phyloP scores from a whole-genome alignment of 2,329 filamentous ascomycete genomes.

The Knufia petricola region DNA sequence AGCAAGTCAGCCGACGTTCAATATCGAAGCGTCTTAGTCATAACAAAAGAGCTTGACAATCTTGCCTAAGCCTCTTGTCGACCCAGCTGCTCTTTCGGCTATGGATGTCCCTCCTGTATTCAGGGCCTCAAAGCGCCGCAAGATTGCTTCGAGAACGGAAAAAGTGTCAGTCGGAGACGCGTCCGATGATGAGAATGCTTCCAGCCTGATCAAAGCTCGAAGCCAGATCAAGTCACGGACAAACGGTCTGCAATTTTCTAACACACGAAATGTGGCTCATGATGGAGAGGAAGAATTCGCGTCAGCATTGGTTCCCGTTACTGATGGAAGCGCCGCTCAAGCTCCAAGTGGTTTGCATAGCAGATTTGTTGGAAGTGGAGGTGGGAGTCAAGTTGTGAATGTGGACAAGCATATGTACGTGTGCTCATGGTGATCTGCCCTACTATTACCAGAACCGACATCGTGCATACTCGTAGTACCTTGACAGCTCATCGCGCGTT shows the following conservation, averaged over 20 bases:
- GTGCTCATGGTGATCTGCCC: slow-evolving; percentile 7
- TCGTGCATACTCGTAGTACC: neutral
- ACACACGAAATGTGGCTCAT: neutral
- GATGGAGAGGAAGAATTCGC: neutral
- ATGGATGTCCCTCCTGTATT: slow-evolving; percentile 22
- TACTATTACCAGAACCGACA: slow-evolving; percentile 15
- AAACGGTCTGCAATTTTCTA: slow-evolving; percentile 18
- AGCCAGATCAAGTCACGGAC: slow-evolving; percentile 12
- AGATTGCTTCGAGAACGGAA: slow-evolving; percentile 8
- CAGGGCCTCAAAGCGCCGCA: slow-evolving; percentile 20
- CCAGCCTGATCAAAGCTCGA: slow-evolving; percentile 12
- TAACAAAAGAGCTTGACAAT: too few relatives aligned
- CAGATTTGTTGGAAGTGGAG: slow-evolving; percentile 32
- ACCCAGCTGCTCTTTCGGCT: too few relatives aligned
- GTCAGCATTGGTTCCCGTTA: neutral
- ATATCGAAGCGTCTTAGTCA: too few relatives aligned
- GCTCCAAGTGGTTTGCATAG: slow-evolving; percentile 18
- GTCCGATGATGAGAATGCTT: slow-evolving; percentile 10
- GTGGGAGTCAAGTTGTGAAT: slow-evolving; percentile 47
- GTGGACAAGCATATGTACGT: slow-evolving; percentile 57
- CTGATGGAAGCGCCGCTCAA: slow-evolving; percentile 1
- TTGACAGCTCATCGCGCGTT: neutral
- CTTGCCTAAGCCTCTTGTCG: too few relatives aligned
- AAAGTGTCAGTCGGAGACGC: neutral
- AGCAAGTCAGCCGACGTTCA: too few relatives aligned